Percentiles rank a stretch among this genome's conserved stretches.
Conservation (phyloP, 192 early-diverging fungal species). For the Coemansia guatemalensis region DNA sequence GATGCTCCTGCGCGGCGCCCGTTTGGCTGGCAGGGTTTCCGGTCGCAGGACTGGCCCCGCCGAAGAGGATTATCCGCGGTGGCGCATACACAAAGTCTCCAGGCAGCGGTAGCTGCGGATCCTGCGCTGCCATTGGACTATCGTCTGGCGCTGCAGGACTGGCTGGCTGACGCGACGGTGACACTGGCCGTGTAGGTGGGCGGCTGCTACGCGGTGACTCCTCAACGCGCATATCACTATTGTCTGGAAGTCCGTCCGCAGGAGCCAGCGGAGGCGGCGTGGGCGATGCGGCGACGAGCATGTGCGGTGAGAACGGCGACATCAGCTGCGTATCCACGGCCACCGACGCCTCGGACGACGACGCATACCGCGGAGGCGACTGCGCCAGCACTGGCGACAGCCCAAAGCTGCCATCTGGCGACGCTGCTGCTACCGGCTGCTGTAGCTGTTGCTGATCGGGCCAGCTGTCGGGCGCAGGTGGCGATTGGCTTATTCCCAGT, state of each 20-base stretch:
- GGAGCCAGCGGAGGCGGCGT: conserved; percentile 3
- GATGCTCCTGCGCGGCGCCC: not conserved
- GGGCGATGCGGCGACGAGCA: not conserved
- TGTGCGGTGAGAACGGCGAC: not conserved
- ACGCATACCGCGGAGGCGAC: conserved; percentile 3
- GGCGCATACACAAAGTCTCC: conserved; percentile 37
- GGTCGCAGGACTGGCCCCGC: not conserved
- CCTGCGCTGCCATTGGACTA: not conserved
- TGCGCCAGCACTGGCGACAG: conserved; percentile 8
- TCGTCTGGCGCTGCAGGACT: not conserved
- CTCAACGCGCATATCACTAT: conserved; percentile 10
- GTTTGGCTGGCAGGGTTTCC: not conserved
- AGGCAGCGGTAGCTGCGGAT: conserved; percentile 18
- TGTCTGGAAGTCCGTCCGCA: not conserved
- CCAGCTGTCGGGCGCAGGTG: not conserved
- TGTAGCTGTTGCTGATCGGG: not conserved
- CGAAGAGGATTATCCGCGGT: conserved; percentile 14
- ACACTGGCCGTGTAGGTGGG: conserved; percentile 35
- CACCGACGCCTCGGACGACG: conserved; percentile 4
- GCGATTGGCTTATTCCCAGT: not conserved
- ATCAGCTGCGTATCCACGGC: not conserved
- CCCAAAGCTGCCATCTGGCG: conserved; percentile 1
- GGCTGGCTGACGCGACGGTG: conserved; percentile 23
- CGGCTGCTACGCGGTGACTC: conserved; percentile 15
- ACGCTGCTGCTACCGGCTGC: conserved; percentile 8